Percentiles rank a stretch among this genome's conserved stretches.
These are phyloP conservation scores for Globisporangium paddicum DNA, from an alignment of 352 stramenopile genomes.

Conservation along the genomic window DNA sequence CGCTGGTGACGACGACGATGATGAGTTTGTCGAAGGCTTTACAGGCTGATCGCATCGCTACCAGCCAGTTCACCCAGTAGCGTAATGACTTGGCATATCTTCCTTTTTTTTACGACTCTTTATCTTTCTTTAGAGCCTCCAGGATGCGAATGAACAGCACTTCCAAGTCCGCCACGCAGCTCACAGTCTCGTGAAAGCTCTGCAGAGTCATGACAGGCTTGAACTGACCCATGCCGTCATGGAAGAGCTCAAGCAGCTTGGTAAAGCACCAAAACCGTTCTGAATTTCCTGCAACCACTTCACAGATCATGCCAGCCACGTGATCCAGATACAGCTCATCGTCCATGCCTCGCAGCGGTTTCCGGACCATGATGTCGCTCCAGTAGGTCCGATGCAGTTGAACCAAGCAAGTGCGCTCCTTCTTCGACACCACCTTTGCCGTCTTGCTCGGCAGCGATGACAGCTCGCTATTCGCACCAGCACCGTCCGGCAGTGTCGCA, in stretches of 20 bases:
- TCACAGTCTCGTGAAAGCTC: conserved; percentile 32
- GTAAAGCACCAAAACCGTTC: conserved; percentile 76
- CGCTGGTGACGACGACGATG: conserved; percentile 19
- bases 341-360: conserved; percentile 33
- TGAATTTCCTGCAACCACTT: conserved; percentile 28
- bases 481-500: background rate
- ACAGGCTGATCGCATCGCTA: background rate
- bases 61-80: background rate
- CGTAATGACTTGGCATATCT: no score
- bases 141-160: conserved; percentile 58
- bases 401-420: conserved; percentile 17
- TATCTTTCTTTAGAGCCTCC: conserved; percentile 28
- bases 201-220: conserved; percentile 33
- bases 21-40: conserved; percentile 14
- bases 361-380: conserved; percentile 25
- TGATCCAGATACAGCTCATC: conserved; percentile 28
- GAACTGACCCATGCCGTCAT: conserved; percentile 42
- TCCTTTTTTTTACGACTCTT: conserved; percentile 14
- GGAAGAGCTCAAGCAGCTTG: conserved; percentile 52
- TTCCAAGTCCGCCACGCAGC: conserved; percentile 48
- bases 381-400: conserved; percentile 43
- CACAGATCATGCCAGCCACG: conserved; percentile 32
- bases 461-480: background rate
- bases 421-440: background rate
- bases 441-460: background rate